These are phyloP conservation scores for Cryptococcus wingfieldii DNA, from an alignment of 1,284 basidiomycete genomes.

Conservation along the genomic window DNA sequence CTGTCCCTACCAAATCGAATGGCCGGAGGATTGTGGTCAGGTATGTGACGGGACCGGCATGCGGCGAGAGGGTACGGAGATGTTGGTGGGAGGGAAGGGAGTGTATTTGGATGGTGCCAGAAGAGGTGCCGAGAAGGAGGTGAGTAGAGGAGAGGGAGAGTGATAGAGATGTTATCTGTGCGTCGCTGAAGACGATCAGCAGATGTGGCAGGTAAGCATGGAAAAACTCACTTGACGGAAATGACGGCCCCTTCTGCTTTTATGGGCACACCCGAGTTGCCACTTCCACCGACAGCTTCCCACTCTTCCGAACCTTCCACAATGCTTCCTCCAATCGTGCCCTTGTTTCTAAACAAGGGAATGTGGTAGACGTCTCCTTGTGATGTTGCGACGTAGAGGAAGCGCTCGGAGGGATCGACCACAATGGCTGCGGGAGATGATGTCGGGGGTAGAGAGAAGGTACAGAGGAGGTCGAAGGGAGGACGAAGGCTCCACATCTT, in stretches of 20 bases:
- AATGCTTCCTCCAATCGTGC: constrained; percentile 47
- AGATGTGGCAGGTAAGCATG: neutral
- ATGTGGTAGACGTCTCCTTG: constrained; percentile 72
- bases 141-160: constrained; percentile 70
- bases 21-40: constrained; percentile 74
- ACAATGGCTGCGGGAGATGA: constrained; percentile 55
- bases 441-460: constrained; percentile 73
- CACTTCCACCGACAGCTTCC: constrained; percentile 73
- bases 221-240: constrained; percentile 16
- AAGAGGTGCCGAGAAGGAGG: constrained; percentile 51
- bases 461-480: constrained; percentile 67
- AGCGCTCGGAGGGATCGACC: constrained; percentile 78
- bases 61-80: constrained; percentile 67
- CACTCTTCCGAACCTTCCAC: constrained; percentile 41
- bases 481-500: constrained; percentile 87
- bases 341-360: constrained; percentile 67
- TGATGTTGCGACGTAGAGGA: constrained; percentile 75
- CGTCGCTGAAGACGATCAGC: constrained; percentile 10
- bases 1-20: constrained; percentile 60
- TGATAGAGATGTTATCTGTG: constrained; percentile 62
- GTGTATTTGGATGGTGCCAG: constrained; percentile 73
- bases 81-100: constrained; percentile 86
- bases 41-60: constrained; percentile 68
- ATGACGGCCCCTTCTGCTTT: constrained; percentile 53
- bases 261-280: constrained; percentile 60